Percentiles rank a stretch among this genome's conserved stretches.
Conservation (phyloP, 2,329 filamentous ascomycete species). For the Aspergillus latus region DNA sequence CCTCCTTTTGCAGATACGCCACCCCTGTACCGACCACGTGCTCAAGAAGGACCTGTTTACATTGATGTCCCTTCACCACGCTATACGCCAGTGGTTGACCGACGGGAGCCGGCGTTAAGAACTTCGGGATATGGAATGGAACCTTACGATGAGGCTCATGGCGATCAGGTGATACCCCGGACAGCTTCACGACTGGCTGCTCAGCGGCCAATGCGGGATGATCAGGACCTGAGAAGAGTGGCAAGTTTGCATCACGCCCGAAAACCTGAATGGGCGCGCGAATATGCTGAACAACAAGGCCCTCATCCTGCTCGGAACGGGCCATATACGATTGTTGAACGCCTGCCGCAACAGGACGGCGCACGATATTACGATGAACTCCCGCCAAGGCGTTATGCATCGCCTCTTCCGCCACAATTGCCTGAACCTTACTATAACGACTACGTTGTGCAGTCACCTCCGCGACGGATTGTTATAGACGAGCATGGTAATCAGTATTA, state of each 20-base stretch:
- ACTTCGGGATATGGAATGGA: slow-evolving; percentile 39
- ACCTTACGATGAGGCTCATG: slow-evolving; percentile 31
- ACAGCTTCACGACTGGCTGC: slow-evolving; percentile 42
- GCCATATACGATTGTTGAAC: slow-evolving; percentile 44
- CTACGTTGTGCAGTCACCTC: slow-evolving; percentile 53
- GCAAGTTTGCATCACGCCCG: slow-evolving; percentile 48
- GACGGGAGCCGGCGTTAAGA: slow-evolving; percentile 32
- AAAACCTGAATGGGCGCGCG: slow-evolving; percentile 42
- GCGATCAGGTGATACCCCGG: slow-evolving; percentile 37
- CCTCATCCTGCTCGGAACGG: slow-evolving; percentile 37
- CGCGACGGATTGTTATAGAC: slow-evolving; percentile 74
- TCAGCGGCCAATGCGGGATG: slow-evolving; percentile 42
- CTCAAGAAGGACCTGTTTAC: slow-evolving; percentile 49
- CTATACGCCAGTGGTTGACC: slow-evolving; percentile 38
- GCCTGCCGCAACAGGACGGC: slow-evolving; percentile 37
- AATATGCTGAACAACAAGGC: slow-evolving; percentile 46
- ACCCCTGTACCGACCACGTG: slow-evolving; percentile 36
- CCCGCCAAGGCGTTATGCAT: slow-evolving; percentile 38
- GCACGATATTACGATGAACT: slow-evolving; percentile 42
- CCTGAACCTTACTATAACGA: slow-evolving; percentile 45
- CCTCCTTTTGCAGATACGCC: slow-evolving; percentile 53
- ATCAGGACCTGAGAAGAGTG: slow-evolving; percentile 48
- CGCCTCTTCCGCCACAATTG: slow-evolving; percentile 35
- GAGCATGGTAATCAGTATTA: slow-evolving; percentile 79
- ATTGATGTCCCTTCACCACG: slow-evolving; percentile 47